Evolutionary conservation across 805 yeast genomes (phyloP), one percentile per base, ranked within the genome.

Genomic region (Pichia rugopelliculosa): DNA sequence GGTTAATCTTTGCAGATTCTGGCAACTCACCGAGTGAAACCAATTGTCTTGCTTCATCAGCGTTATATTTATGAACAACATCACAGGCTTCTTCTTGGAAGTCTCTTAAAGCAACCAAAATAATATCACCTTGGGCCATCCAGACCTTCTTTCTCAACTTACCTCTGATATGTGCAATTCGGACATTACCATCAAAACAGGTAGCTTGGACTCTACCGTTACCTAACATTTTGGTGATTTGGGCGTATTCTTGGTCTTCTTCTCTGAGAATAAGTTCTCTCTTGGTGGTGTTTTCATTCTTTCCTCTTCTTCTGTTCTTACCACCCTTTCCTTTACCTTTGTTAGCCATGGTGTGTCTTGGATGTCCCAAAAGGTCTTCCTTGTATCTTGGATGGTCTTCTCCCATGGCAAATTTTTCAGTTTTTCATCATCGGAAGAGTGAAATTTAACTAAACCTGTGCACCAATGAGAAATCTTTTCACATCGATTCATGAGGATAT

Each of bases 101-200:
- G 64, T 93, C 99, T 77, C 99, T 89, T 60, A 93, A 79, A 8
- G 96, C 90, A 42, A 91, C 93, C 64, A 93, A 75, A 58, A 93
- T 88, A 60, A 93, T 93, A 67, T 93, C 99, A 74, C 99, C 99
- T 69, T 89, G 98, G 42, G 87, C 87, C 88, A 93, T 90, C 99
- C 99, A 93, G 52, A 93, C 99, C 80, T 91, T 93, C 84, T 93
- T 93, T 79, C 99, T 87, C 73, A 93, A 79, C 68, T 93, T 93
- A 61, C 99, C 99, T 78, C 99, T 87, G 64, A 93, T 93, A 66
- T 91, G 99, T 18, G 96, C 99, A 80, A 89, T 79, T 75, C 99
- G 83, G 67, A 82, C 87, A 58, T 76, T 75, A 56, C 96, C 96
- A 65, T 93, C 99, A 64, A 93, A 93, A 73, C 99, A 93, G 44